A percentile compares a stretch with the other conserved stretches of the same genome.
phyloP scores from a whole-genome alignment of 2,329 filamentous ascomycete genomes.

The Pseudopithomyces maydicus region DNA sequence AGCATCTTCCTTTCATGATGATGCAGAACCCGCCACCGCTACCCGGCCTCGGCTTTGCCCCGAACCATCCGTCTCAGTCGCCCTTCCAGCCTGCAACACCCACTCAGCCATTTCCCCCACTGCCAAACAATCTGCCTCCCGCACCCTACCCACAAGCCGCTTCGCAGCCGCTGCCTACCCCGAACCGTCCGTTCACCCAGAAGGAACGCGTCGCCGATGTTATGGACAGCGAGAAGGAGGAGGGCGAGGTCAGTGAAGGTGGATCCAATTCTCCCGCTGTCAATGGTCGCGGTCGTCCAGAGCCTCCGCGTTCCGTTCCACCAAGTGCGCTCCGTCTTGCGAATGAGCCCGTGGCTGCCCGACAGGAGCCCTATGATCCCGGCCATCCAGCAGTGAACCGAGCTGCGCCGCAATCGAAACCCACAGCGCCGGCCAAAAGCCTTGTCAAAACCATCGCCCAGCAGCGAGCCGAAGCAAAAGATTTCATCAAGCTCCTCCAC shows the following conservation, averaged over 20 bases:
- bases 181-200: constrained; percentile 10
- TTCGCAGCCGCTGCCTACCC: constrained; percentile 10
- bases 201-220: constrained; percentile 36
- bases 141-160: background rate
- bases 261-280: constrained; percentile 22
- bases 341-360: background rate
- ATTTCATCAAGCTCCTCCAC: constrained; percentile 47
- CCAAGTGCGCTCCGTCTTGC: background rate
- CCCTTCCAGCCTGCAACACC: constrained; percentile 21
- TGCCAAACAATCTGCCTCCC: constrained; percentile 10
- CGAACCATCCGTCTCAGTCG: constrained; percentile 25
- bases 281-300: constrained; percentile 11
- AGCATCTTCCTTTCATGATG: constrained; percentile 23
- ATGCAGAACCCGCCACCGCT: constrained; percentile 29
- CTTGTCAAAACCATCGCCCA: constrained; percentile 16
- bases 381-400: constrained; percentile 21
- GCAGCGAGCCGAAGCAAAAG: constrained; percentile 39
- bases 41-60: constrained; percentile 22
- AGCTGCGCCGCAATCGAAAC: constrained; percentile 6
- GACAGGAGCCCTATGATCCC: constrained; percentile 22
- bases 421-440: constrained; percentile 5
- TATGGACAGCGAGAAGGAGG: constrained; percentile 61
- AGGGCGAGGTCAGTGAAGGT: constrained; percentile 77
- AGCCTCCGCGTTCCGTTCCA: constrained; percentile 33
- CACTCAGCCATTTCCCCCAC: constrained; percentile 17